These are phyloP conservation scores for Mycena alexandri DNA, from an alignment of 768 basidiomycete species.

Conservation along the genomic window DNA sequence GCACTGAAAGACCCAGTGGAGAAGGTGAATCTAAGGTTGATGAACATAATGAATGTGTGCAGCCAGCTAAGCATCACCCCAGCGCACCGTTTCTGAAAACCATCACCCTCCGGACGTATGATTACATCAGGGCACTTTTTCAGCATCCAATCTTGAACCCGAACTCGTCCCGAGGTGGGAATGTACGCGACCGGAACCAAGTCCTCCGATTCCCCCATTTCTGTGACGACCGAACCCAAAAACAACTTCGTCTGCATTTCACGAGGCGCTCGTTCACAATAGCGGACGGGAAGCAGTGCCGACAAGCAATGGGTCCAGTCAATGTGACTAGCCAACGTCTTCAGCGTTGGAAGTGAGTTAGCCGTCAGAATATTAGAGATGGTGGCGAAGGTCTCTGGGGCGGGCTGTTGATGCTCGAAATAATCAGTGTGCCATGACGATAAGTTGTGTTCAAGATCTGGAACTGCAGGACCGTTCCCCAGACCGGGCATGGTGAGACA, in stretches of 20 bases:
- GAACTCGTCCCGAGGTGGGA: not conserved
- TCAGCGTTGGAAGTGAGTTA: not conserved
- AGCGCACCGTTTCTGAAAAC: not conserved
- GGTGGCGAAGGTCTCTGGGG: not conserved
- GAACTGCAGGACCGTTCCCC: too few relatives aligned
- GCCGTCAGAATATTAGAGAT: not conserved
- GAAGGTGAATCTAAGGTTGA: slow-evolving; percentile 4
- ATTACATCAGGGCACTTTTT: not conserved
- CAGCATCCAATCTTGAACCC: not conserved
- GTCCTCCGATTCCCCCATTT: not conserved
- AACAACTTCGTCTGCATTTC: not conserved
- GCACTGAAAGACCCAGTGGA: slow-evolving; percentile 1
- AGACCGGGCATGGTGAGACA: not conserved
- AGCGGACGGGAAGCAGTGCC: not conserved
- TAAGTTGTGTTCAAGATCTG: not conserved
- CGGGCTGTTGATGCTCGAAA: not conserved
- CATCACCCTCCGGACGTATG: not conserved
- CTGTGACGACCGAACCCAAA: not conserved
- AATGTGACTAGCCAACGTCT: not conserved
- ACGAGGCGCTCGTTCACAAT: not conserved
- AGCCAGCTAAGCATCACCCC: too few relatives aligned
- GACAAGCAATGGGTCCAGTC: not conserved
- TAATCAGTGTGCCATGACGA: not conserved
- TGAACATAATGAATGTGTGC: too few relatives aligned
- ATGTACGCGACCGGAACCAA: slow-evolving; percentile 1